Evolutionary conservation across 2,329 filamentous ascomycete genomes (phyloP), one percentile per base, ranked within the genome.

Genomic region (Fonsecaea monophora): DNA sequence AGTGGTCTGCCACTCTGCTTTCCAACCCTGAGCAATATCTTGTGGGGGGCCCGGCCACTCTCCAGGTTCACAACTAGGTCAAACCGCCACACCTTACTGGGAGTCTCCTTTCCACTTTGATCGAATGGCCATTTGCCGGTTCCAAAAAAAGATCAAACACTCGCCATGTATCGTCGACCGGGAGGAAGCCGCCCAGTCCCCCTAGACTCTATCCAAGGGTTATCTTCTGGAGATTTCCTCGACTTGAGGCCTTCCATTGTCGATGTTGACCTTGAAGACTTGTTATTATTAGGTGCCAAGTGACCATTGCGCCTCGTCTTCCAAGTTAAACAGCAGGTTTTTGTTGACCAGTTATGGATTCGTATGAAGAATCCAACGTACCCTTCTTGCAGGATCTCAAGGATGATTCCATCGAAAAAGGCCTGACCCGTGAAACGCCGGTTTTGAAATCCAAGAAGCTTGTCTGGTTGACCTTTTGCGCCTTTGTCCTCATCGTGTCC

Each of bases 101-200:
- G 45, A 50, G 21, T 30, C 18, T 50, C 45, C 10, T 21, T 30
- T 50, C 45, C 45, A 4, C 18, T 50, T 50, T 50, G 10, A 50
- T 50, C 45, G 45, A 50, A 15, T 50, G 45, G 45, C 45, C 45
- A 25, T 50, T 50, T 15, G 45, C 45, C 45, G 45, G 45, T 50
- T 25, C 45, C 45, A 50, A 50, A 50, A 50, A 50, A 50, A 50
- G 45, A 50, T 50, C 45, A 50, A 50, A 50, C 18, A 13, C 45
- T 30, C 45, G 21, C 45, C 45, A 50, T 50, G 45, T 50, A 50
- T 50, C 18, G 25, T 50, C 45, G 9, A 50, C 45, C 45, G 45
- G 45, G 45, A 13, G 45, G 45, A 50, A 12, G 45, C 45, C 45
- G 45, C 25, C 18, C 18, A 50, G 18, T 9, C 25, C 45, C 45